A percentile compares a stretch with the other conserved stretches of the same genome.
Evolutionary conservation across 768 basidiomycete species (phyloP).

Genomic region (Mycena galopus): DNA sequence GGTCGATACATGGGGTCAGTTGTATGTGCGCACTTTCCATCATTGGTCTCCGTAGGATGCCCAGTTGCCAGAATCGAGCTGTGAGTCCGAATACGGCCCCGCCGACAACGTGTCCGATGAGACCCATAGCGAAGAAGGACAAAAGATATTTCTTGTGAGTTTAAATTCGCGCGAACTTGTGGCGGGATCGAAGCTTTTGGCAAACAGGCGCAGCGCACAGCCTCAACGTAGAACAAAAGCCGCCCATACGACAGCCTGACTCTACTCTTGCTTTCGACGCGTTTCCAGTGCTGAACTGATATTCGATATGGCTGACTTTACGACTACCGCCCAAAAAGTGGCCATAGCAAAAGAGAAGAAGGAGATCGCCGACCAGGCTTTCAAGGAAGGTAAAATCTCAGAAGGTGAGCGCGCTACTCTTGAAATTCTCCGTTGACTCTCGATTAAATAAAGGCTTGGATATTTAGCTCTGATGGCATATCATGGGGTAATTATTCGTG

Average conservation of each 20-base stretch:
- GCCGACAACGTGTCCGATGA: conserved; percentile 78
- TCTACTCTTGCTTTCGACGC: conserved; percentile 16
- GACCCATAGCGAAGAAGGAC: conserved; percentile 32
- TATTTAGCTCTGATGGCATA: conserved; percentile 74
- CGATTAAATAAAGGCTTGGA: conserved; percentile 23
- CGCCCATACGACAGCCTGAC: conserved; percentile 9
- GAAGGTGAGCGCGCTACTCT: conserved; percentile 58
- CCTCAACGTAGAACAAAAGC: neutral
- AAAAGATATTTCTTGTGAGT: neutral
- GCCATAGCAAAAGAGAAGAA: conserved; percentile 76
- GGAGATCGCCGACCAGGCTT: conserved; percentile 74
- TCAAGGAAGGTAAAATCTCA: conserved; percentile 73
- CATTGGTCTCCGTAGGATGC: conserved; percentile 84
- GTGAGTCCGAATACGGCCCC: conserved; percentile 88
- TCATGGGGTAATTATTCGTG: conserved; percentile 66
- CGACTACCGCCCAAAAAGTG: conserved; percentile 63
- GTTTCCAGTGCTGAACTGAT: conserved; percentile 21
- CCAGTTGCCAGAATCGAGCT: conserved; percentile 87
- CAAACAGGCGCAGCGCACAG: conserved; percentile 19
- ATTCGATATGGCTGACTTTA: conserved; percentile 43
- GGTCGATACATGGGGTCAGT: conserved; percentile 1
- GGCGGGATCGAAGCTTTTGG: no score
- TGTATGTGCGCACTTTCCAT: conserved; percentile 75
- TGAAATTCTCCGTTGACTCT: conserved; percentile 24
- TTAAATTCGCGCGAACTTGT: neutral